Base-by-base conservation (phyloP, 352 stramenopile species). In the Blastocystis sp. region DNA sequence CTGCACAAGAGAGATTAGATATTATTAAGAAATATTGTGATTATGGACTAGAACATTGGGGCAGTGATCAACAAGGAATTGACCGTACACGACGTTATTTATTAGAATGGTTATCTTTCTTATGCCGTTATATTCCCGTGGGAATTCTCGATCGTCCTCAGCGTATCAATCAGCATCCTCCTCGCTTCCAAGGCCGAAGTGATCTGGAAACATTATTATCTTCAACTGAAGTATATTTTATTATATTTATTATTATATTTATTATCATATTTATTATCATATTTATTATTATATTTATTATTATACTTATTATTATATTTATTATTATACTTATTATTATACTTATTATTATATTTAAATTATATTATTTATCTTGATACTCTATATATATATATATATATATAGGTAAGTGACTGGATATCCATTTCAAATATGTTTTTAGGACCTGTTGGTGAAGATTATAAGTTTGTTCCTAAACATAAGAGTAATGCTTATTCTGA, bases 361-460 rank as follows among this genome's bases (percentile, higher is more conserved):
- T n/a, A n/a, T n/a, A n/a, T n/a, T n/a, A n/a, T n/a, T n/a, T n/a
- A n/a, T n/a, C n/a, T n/a, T n/a, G n/a, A n/a, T n/a, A 31, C 18
- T 1, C 30, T 2, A 10, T 2, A 9, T 23, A 5, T 9, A 21
- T 2, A 16, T 13, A 35, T 3, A 19, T 28, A 55, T 28, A 23
- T 9, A 16, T 55, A 55, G 44, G 21, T 40, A 7, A 75, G 81
- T 18, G 91, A 98, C 71, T 98, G 92, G 92, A 80, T 99, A 68
- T 94, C 94, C 73, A 93, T 99, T 55, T 93, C 81, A 5, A 86
- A 96, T 72, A 93, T 97, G 81, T 74, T 99, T 37, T 80, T 98
- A 2, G 91, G 91, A 1, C 80, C 80, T 0, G 86, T 94, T 32
- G 83, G 82, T 1, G 77, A 91, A 2, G 73, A 65, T 30, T 91